Evolutionary conservation across 129 eudicot species (phyloP).

Genomic region (Flaveria bidentis): DNA sequence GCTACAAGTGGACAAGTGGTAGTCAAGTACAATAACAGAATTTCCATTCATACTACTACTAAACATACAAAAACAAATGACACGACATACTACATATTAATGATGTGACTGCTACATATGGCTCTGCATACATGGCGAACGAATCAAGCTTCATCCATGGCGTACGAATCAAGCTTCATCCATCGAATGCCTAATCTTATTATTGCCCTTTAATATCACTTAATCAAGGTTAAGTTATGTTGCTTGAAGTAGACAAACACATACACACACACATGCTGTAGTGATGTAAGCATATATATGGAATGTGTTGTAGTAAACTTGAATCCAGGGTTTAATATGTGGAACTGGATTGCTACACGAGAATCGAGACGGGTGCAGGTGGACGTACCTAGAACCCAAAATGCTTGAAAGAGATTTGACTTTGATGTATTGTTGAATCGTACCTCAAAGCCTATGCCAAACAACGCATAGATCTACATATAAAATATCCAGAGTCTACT

Average conservation of each 20-base stretch:
- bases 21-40: constrained; percentile 10
- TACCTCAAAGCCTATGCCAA: background rate
- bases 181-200: constrained; percentile 8
- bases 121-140: constrained; percentile 1
- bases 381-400: background rate
- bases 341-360: no score
- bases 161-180: background rate
- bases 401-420: background rate
- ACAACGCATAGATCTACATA: constrained; percentile 7
- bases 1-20: background rate
- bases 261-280: background rate
- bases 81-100: background rate
- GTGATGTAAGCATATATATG: constrained; percentile 8
- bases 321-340: constrained; percentile 18
- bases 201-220: background rate
- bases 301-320: background rate
- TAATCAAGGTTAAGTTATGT: constrained; percentile 12
- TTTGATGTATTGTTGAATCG: background rate
- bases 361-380: no score
- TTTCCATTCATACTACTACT: background rate
- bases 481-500: background rate
- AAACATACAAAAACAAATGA: background rate
- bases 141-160: background rate
- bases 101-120: background rate
- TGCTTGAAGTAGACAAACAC: background rate